Conservation (phyloP, 2,329 filamentous ascomycete genomes). For the Trichoderma oligosporum region DNA sequence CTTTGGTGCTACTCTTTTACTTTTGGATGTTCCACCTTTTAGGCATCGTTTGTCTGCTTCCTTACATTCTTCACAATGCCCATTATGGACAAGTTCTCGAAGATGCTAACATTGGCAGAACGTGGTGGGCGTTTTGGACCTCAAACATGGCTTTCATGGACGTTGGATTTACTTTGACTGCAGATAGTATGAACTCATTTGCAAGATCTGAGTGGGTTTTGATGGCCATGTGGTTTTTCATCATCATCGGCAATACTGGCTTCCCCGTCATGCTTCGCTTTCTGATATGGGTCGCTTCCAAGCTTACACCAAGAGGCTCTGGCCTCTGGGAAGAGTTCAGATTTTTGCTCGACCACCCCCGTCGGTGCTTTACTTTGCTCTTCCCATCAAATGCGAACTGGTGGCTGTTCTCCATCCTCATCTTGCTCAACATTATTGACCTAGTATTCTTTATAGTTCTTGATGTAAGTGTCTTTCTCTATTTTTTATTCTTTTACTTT, state of each 20-base stretch:
- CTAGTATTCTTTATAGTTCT: conserved; percentile 88
- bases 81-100: conserved; percentile 65
- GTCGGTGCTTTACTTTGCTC: conserved; percentile 90
- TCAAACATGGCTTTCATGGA: conserved; percentile 88
- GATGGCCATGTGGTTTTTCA: conserved; percentile 75
- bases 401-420: conserved; percentile 88
- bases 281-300: conserved; percentile 78
- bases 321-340: conserved; percentile 83
- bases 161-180: conserved; percentile 86
- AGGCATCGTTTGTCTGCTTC: conserved; percentile 67
- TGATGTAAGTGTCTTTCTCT: conserved; percentile 57
- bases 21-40: conserved; percentile 80
- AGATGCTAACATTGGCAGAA: conserved; percentile 56
- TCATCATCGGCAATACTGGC: conserved; percentile 91
- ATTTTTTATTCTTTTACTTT: not conserved
- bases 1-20: conserved; percentile 72
- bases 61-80: conserved; percentile 69
- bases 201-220: conserved; percentile 71
- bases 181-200: conserved; percentile 92
- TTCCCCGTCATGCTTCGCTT: conserved; percentile 94
- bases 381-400: conserved; percentile 89
- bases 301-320: conserved; percentile 59
- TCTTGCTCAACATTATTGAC: conserved; percentile 79
- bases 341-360: conserved; percentile 89
- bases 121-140: conserved; percentile 94